Conservation (phyloP, 2,329 filamentous ascomycete species). For the Westerdykella ornata region DNA sequence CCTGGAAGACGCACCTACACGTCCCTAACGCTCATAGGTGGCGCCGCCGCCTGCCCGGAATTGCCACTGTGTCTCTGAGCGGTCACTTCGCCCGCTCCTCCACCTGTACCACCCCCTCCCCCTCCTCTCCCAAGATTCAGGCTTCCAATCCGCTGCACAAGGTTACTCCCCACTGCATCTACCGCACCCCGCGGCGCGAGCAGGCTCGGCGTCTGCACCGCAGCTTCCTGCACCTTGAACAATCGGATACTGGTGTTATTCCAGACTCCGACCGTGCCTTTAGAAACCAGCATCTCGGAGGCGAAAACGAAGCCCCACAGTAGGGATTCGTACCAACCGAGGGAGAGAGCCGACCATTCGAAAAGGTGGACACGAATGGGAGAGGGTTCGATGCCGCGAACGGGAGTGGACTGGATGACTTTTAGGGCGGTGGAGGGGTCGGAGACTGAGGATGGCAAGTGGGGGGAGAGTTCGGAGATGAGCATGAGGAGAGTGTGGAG, state of each 20-base stretch:
- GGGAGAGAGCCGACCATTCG: constrained; percentile 82
- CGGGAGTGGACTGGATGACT: constrained; percentile 54
- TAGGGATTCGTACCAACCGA: constrained; percentile 94
- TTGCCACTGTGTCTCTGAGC: constrained; percentile 13
- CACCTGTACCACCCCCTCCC: not conserved
- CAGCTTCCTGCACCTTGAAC: constrained; percentile 83
- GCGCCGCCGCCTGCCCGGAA: constrained; percentile 12
- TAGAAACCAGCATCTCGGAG: constrained; percentile 79
- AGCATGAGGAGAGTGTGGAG: constrained; percentile 78
- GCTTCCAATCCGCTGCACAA: constrained; percentile 78
- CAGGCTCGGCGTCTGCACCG: constrained; percentile 70
- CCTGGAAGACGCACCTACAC: constrained; percentile 19
- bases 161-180: constrained; percentile 84
- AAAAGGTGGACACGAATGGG: constrained; percentile 78
- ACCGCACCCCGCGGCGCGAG: constrained; percentile 83
- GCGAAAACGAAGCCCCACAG: constrained; percentile 92
- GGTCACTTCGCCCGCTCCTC: constrained; percentile 13
- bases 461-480: constrained; percentile 55
- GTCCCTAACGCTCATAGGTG: constrained; percentile 25
- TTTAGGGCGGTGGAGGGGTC: constrained; percentile 31
- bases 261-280: constrained; percentile 87
- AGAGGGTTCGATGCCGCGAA: constrained; percentile 68
- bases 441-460: constrained; percentile 43
- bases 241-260: constrained; percentile 82
- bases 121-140: constrained; percentile 57